These are phyloP conservation scores for Groenewaldozyma sp. DNA, from an alignment of 1,139 yeast genomes.

Conservation along the genomic window DNA sequence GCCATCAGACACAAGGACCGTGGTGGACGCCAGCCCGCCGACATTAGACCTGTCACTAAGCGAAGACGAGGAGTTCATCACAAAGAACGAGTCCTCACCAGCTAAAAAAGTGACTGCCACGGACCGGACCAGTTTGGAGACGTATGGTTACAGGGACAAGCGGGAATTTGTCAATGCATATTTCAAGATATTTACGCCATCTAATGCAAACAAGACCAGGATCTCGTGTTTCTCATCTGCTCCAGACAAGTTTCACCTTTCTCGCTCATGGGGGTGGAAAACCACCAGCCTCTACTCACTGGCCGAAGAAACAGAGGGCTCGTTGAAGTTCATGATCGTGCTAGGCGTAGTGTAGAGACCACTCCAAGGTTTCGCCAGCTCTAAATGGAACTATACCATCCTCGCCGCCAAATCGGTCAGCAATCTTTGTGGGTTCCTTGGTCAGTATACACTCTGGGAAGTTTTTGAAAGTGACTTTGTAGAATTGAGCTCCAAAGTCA, in stretches of 20 bases:
- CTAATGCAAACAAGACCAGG: constrained; percentile 36
- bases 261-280: constrained; percentile 52
- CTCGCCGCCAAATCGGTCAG: constrained; percentile 41
- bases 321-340: constrained; percentile 40
- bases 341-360: constrained; percentile 51
- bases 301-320: constrained; percentile 36
- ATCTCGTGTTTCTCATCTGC: constrained; percentile 43
- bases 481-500: constrained; percentile 63
- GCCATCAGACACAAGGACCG: not conserved
- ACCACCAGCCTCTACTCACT: constrained; percentile 41
- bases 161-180: constrained; percentile 39
- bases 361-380: constrained; percentile 66
- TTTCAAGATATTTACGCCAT: constrained; percentile 44
- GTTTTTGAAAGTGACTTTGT: constrained; percentile 35
- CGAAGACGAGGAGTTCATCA: not conserved
- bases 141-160: constrained; percentile 28
- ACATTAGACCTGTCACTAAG: not conserved
- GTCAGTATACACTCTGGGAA: constrained; percentile 32
- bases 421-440: constrained; percentile 42
- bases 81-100: not conserved
- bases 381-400: constrained; percentile 75
- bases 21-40: not conserved
- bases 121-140: not conserved
- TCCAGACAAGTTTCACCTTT: constrained; percentile 41
- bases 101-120: not conserved